Conservation (phyloP, 805 yeast species). For the Priceomyces medius region DNA sequence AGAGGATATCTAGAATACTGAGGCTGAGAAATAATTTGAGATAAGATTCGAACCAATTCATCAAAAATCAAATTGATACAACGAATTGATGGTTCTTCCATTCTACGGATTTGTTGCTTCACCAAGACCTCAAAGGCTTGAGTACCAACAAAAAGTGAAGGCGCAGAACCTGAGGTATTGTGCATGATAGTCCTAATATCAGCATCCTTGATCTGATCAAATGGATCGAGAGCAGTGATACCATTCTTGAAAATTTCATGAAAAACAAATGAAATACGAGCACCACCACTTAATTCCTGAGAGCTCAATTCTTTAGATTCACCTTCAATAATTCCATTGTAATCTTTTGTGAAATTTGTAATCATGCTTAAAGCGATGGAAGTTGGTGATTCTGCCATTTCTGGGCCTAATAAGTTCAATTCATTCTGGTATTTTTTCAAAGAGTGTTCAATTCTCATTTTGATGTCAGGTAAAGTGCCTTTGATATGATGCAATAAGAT, state of each 20-base stretch:
- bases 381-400: slow-evolving; percentile 82
- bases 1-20: slow-evolving; percentile 87
- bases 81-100: slow-evolving; percentile 89
- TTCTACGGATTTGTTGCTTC: slow-evolving; percentile 87
- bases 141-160: slow-evolving; percentile 94
- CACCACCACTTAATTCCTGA: slow-evolving; percentile 94
- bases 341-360: slow-evolving; percentile 89
- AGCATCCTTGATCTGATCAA: slow-evolving; percentile 91
- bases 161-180: slow-evolving; percentile 94
- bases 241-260: slow-evolving; percentile 96
- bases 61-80: slow-evolving; percentile 90
- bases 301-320: slow-evolving; percentile 86
- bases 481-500: slow-evolving; percentile 84
- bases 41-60: slow-evolving; percentile 86
- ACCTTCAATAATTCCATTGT: slow-evolving; percentile 87
- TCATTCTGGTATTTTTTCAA: slow-evolving; percentile 82
- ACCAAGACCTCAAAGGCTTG: slow-evolving; percentile 96
- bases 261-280: slow-evolving; percentile 94
- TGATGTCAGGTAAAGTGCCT: slow-evolving; percentile 76
- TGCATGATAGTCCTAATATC: slow-evolving; percentile 97
- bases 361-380: slow-evolving; percentile 87
- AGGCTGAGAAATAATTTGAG: slow-evolving; percentile 79
- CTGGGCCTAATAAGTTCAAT: slow-evolving; percentile 78
- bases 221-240: slow-evolving; percentile 87
- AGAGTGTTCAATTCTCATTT: slow-evolving; percentile 81